Evolutionary conservation across 2,329 filamentous ascomycete genomes (phyloP).

Genomic region (Didymella exigua): DNA sequence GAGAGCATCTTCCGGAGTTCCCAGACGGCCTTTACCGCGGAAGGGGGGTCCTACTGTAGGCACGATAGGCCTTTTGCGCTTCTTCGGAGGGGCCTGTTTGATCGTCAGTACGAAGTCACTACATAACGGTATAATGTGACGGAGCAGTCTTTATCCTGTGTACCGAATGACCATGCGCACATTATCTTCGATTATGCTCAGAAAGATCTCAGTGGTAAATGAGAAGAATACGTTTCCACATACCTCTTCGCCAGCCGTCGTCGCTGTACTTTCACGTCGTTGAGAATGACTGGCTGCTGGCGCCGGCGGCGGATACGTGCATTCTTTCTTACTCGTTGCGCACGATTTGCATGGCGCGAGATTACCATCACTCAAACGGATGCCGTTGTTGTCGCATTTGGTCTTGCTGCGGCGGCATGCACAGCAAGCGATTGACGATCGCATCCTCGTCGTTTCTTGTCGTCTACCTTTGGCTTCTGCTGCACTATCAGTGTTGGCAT

Average conservation of each 20-base stretch:
- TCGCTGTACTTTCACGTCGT: conserved; percentile 49
- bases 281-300: conserved; percentile 38
- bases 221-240: conserved; percentile 7
- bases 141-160: neutral
- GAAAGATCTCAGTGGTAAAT: neutral
- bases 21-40: conserved; percentile 54
- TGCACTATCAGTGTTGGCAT: conserved; percentile 21
- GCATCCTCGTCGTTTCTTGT: conserved; percentile 57
- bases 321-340: conserved; percentile 72
- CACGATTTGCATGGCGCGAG: conserved; percentile 69
- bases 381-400: conserved; percentile 80
- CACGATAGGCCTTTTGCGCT: conserved; percentile 48
- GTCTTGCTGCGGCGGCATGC: conserved; percentile 81
- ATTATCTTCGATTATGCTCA: neutral
- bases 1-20: conserved; percentile 62
- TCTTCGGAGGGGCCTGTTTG: conserved; percentile 23
- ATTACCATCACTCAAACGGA: conserved; percentile 60
- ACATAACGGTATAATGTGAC: neutral
- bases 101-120: neutral
- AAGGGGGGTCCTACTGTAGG: conserved; percentile 42
- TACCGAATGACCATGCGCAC: neutral
- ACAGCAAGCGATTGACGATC: conserved; percentile 79
- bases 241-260: conserved; percentile 30
- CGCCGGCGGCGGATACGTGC: conserved; percentile 68
- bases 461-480: conserved; percentile 27